A percentile compares a stretch with the other conserved stretches of the same genome.
Evolutionary conservation across 192 early-diverging fungal genomes (phyloP).

Genomic region (Coemansia sp.): DNA sequence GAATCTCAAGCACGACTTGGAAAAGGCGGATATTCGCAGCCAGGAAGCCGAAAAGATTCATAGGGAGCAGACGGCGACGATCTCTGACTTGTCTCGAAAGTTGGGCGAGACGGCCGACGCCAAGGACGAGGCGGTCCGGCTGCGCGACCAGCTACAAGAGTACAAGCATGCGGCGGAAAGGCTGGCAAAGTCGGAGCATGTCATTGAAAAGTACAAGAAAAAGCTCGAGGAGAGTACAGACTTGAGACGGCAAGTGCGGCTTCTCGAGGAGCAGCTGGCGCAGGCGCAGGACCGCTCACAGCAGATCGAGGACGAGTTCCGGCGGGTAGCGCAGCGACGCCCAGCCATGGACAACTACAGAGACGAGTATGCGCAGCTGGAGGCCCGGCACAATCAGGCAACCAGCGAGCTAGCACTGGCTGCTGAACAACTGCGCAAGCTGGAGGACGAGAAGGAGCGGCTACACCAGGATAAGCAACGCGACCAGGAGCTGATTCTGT

Average conservation of each 20-base stretch:
- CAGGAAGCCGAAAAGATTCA: conserved; percentile 69
- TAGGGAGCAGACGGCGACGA: conserved; percentile 61
- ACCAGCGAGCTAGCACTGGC: conserved; percentile 72
- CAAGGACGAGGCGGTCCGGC: conserved; percentile 68
- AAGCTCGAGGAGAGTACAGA: conserved; percentile 89
- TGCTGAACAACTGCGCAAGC: conserved; percentile 70
- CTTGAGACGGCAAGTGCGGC: conserved; percentile 74
- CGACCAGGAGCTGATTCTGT: conserved; percentile 76
- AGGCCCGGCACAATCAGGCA: conserved; percentile 68
- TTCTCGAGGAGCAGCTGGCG: conserved; percentile 76
- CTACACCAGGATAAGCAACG: conserved; percentile 65
- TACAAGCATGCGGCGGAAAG: conserved; percentile 89
- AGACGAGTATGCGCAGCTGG: conserved; percentile 76
- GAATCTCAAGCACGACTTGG: conserved; percentile 80
- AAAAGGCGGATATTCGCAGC: conserved; percentile 74
- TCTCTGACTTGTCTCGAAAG: conserved; percentile 69
- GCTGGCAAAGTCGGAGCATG: conserved; percentile 89
- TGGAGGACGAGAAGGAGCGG: conserved; percentile 63
- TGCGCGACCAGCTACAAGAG: conserved; percentile 93
- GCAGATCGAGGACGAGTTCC: conserved; percentile 86
- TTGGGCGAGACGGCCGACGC: conserved; percentile 64
- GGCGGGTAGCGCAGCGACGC: conserved; percentile 75
- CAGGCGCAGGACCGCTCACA: conserved; percentile 70
- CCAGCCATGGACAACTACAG: conserved; percentile 88
- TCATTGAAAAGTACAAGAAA: conserved; percentile 97